Percentiles rank a stretch among this genome's conserved stretches.
These are phyloP conservation scores for Eucalyptus sp. DNA, from an alignment of 345 rosid species.

Conservation along the genomic window DNA sequence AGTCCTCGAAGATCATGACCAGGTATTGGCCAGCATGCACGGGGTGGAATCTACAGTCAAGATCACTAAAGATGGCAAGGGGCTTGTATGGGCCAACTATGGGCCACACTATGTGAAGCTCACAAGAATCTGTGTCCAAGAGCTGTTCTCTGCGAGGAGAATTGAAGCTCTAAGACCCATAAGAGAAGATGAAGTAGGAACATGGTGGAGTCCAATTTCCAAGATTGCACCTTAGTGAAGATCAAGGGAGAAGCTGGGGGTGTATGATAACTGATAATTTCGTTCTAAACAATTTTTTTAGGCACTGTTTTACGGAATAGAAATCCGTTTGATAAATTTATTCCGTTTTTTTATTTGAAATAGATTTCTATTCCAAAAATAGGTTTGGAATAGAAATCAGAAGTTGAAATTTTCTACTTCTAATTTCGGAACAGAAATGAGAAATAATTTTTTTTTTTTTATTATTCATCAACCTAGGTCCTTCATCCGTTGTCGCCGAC, in stretches of 20 bases:
- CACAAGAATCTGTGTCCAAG: conserved; percentile 67
- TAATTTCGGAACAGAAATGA: too few species aligned
- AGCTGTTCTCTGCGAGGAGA: conserved; percentile 74
- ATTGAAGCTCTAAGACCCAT: conserved; percentile 72
- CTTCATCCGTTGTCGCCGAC: too few species aligned
- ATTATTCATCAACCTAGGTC: too few species aligned
- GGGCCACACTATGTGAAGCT: conserved; percentile 92
- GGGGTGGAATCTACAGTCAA: conserved; percentile 59
- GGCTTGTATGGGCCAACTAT: conserved; percentile 92
- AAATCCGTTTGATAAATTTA: too few species aligned
- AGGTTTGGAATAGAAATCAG: too few species aligned
- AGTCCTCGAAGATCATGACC: conserved; percentile 70
- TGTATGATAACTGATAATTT: too few species aligned
- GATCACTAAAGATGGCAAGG: conserved; percentile 72
- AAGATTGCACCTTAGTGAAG: conserved; percentile 44
- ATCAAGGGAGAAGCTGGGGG: conserved; percentile 17
- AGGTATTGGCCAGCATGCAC: conserved; percentile 56
- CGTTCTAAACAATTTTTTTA: too few species aligned
- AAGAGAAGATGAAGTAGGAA: conserved; percentile 88
- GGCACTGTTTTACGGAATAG: too few species aligned
- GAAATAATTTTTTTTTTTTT: too few species aligned
- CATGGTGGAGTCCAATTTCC: conserved; percentile 73
- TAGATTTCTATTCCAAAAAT: too few species aligned
- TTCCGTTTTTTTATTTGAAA: too few species aligned
- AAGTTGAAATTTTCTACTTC: too few species aligned